These are phyloP conservation scores for Aegle marmelos DNA, from an alignment of 345 rosid species.

Conservation along the genomic window DNA sequence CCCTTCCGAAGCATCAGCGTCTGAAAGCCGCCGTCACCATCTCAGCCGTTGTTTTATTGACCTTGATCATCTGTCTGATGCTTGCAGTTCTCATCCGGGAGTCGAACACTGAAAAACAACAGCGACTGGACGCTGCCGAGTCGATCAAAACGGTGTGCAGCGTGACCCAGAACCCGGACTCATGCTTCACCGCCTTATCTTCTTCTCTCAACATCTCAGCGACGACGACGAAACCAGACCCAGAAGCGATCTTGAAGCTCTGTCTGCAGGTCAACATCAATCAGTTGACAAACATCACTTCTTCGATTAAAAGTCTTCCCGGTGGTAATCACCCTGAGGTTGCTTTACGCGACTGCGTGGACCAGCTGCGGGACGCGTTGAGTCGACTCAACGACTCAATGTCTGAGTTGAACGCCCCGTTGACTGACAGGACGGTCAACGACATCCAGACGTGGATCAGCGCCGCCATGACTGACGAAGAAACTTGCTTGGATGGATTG, in stretches of 20 bases:
- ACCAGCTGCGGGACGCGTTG: slow-evolving; percentile 48
- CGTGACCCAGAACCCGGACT: slow-evolving; percentile 58
- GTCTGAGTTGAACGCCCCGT: slow-evolving; percentile 31
- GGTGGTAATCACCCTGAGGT: slow-evolving; percentile 40
- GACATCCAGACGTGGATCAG: slow-evolving; percentile 82
- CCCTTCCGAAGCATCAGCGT: slow-evolving; percentile 29
- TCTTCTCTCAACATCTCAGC: slow-evolving; percentile 39
- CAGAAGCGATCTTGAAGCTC: slow-evolving; percentile 56
- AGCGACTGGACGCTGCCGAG: not conserved
- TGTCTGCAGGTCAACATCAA: slow-evolving; percentile 38
- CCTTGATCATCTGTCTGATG: slow-evolving; percentile 31
- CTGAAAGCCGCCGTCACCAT: slow-evolving; percentile 28
- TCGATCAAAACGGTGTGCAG: slow-evolving; percentile 54
- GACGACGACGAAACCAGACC: slow-evolving; percentile 32
- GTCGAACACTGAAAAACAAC: slow-evolving; percentile 14
- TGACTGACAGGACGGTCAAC: slow-evolving; percentile 36
- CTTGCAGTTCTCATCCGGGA: slow-evolving; percentile 36
- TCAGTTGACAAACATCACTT: slow-evolving; percentile 32
- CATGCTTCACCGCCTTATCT: slow-evolving; percentile 57
- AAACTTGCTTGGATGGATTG: slow-evolving; percentile 69
- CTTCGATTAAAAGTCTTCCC: slow-evolving; percentile 31
- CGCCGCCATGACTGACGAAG: slow-evolving; percentile 64
- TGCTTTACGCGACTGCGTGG: slow-evolving; percentile 55
- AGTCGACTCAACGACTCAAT: slow-evolving; percentile 52
- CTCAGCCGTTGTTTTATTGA: slow-evolving; percentile 40